Conservation (phyloP, 306 rosid species). For the Benincasa hispida region DNA sequence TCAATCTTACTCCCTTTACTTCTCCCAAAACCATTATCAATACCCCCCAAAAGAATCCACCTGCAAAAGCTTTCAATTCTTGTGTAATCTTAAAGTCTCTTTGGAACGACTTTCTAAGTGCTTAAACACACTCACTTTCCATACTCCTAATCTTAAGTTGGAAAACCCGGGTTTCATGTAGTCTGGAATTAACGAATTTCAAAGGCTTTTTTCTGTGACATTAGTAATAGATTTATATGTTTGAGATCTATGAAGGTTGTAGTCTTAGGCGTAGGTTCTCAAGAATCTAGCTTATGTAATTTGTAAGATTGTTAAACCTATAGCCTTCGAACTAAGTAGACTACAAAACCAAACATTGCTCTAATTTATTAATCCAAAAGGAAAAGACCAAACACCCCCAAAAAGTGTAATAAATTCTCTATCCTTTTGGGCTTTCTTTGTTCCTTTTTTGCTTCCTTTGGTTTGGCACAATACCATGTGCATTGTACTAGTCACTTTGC, state of each 20-base stretch:
- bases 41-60: neutral
- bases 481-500: neutral
- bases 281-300: neutral
- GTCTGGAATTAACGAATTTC: neutral
- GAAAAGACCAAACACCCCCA: neutral
- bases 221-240: neutral
- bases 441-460: neutral
- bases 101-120: neutral
- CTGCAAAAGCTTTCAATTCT: neutral
- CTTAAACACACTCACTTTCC: neutral
- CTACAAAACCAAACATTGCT: neutral
- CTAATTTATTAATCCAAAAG: neutral
- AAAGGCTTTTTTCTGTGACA: neutral
- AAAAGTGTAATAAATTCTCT: neutral
- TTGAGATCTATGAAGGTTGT: neutral
- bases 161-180: too few relatives aligned
- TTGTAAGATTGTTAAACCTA: neutral
- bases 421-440: neutral
- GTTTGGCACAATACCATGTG: conserved; percentile 3
- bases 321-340: neutral
- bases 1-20: neutral
- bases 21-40: neutral
- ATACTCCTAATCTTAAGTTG: neutral
- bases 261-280: neutral
- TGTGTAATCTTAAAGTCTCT: neutral